Base-by-base conservation (phyloP, 2,329 filamentous ascomycete species). In the Exserohilum rostratum region DNA sequence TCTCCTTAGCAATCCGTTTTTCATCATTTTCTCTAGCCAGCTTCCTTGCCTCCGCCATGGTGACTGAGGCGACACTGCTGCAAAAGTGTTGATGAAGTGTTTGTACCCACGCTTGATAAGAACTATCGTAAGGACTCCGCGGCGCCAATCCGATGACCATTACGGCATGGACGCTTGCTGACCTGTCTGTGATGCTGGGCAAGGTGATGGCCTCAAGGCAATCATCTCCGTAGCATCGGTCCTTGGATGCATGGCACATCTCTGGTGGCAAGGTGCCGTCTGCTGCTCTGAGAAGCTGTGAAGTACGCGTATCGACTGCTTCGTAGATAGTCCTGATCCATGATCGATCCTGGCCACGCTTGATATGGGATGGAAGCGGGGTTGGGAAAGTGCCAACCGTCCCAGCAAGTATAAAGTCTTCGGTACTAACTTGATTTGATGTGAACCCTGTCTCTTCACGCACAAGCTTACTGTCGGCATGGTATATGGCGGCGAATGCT, bases 11-110 rank as follows among this genome's bases (percentile, higher is more conserved):
- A 13, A 48, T 31, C 12, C 29, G 18, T 27, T 40, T 48, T 29
- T 48, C 17, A 13, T 48, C 46, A 3, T 48, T 48, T 27, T 39
- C 46, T 22, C 40, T 33, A 9, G 46, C 37, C 1, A 48, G 46
- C 11, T 15, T n/a, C 18, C 35, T 39, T 9, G 46, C 29, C 12
- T 40, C 46, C 0, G 29, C 29, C 30, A 40, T 48, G 13, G 46
- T 38, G 18, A 46, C 30, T 20, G 40, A 27, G 20, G 35, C 43
- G 18, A 51, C 40, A 2, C 29, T 43, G 42, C 44, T 45, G 42
- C 40, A 51, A 43, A 51, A 46, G 25, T 51, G 15, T 22, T 38
- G 42, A 31, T 51, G 49, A 2, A 51, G 49, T 6, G 49, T 51
- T 31, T 34, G 25, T n/a, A 51, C 42, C 49, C 49, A 51, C 7